These are phyloP conservation scores for Porcisia deanei DNA, from an alignment of 208 protist genomes.

Conservation along the genomic window DNA sequence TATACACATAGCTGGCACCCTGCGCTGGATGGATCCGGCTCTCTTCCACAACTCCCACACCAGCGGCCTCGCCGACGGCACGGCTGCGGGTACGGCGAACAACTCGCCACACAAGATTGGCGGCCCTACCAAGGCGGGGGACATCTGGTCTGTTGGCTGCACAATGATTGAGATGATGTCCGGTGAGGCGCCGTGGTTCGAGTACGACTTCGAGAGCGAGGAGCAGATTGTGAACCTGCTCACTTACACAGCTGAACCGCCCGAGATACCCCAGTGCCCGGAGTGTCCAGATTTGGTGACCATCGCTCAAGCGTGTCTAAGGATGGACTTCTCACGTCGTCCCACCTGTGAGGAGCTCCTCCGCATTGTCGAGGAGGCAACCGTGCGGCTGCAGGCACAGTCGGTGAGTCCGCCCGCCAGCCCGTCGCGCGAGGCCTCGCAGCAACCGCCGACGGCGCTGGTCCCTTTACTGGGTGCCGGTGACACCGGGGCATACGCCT, in stretches of 20 bases:
- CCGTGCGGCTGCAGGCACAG: slow-evolving; percentile 40
- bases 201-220: slow-evolving; percentile 90
- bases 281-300: slow-evolving; percentile 71
- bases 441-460: slow-evolving; percentile 1
- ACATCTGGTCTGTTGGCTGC: slow-evolving; percentile 93
- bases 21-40: slow-evolving; percentile 90
- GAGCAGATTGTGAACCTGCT: slow-evolving; percentile 90
- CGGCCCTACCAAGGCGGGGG: slow-evolving; percentile 78
- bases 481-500: not conserved
- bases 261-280: slow-evolving; percentile 75
- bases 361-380: slow-evolving; percentile 50
- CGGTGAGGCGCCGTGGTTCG: slow-evolving; percentile 82
- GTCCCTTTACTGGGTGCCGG: not conserved
- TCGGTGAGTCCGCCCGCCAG: slow-evolving; percentile 31
- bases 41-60: slow-evolving; percentile 54
- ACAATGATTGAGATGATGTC: slow-evolving; percentile 92
- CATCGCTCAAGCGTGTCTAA: slow-evolving; percentile 65
- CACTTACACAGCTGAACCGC: slow-evolving; percentile 73
- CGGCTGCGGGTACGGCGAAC: not conserved
- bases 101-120: slow-evolving; percentile 2
- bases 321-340: slow-evolving; percentile 48
- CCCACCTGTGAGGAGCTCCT: slow-evolving; percentile 85
- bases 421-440: slow-evolving; percentile 30
- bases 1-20: slow-evolving; percentile 73
- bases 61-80: not conserved